phyloP scores from a whole-genome alignment of 495 filamentous ascomycete genomes.

The Paragyromitra xinjiangensis region DNA sequence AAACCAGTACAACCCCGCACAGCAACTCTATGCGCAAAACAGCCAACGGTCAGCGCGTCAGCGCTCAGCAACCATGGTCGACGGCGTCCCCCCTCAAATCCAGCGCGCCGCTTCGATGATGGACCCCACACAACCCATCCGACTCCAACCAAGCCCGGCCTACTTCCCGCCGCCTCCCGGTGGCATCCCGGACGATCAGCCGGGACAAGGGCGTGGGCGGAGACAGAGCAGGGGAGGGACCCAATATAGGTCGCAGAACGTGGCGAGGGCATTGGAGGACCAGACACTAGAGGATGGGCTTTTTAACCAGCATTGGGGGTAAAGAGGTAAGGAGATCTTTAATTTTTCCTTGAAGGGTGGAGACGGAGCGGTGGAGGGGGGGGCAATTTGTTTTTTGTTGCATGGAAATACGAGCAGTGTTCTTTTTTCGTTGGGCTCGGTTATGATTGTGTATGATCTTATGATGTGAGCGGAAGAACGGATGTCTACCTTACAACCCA shows the following conservation, averaged over 20 bases:
- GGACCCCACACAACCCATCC: conserved; percentile 92
- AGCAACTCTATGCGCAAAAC: conserved; percentile 84
- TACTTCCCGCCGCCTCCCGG: conserved; percentile 96
- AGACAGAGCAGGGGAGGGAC: conserved; percentile 76
- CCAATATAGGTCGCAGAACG: conserved; percentile 77
- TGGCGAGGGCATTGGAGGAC: conserved; percentile 93
- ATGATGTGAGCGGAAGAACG: conserved; percentile 19
- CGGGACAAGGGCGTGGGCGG: conserved; percentile 69
- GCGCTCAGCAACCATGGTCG: conserved; percentile 94
- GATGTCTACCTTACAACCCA: conserved; percentile 16
- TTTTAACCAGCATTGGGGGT: conserved; percentile 69
- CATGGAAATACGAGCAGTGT: conserved; percentile 60
- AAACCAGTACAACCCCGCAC: conserved; percentile 52
- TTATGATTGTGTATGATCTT: conserved; percentile 54
- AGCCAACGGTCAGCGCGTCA: conserved; percentile 83
- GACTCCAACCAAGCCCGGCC: conserved; percentile 92
- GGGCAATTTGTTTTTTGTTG: conserved; percentile 38
- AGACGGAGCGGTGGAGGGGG: background rate
- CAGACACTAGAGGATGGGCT: conserved; percentile 89
- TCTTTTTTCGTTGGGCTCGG: conserved; percentile 55
- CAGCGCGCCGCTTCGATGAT: conserved; percentile 97
- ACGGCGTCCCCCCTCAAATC: conserved; percentile 89
- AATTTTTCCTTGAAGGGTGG: conserved; percentile 15
- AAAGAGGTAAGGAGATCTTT: conserved; percentile 10
- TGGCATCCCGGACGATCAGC: conserved; percentile 65